Conservation (phyloP, 2,329 filamentous ascomycete genomes). For the Hymenoscyphus fraxineus region DNA sequence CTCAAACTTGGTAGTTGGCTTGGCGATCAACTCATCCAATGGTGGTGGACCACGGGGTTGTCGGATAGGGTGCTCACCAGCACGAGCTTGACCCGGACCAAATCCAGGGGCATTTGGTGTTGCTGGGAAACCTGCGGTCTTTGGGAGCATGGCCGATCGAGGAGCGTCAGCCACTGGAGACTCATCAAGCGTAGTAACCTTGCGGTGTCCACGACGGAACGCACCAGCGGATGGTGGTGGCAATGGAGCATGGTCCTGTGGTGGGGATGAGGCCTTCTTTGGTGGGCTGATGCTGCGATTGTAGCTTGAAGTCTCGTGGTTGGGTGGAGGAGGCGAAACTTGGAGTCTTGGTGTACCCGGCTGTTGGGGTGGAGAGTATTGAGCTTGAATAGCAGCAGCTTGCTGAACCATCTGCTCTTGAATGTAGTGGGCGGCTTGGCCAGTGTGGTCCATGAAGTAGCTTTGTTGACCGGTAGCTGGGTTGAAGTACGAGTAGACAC, state of each 20-base stretch:
- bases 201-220: conserved; percentile 92
- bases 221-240: conserved; percentile 86
- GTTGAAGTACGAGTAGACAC: conserved; percentile 80
- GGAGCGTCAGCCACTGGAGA: conserved; percentile 36
- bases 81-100: conserved; percentile 86
- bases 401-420: conserved; percentile 36
- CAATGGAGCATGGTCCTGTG: conserved; percentile 66
- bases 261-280: conserved; percentile 65
- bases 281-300: conserved; percentile 63
- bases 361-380: conserved; percentile 49
- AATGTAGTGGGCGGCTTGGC: conserved; percentile 41
- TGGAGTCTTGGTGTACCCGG: conserved; percentile 68
- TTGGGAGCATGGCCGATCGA: conserved; percentile 63
- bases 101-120: conserved; percentile 79
- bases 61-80: conserved; percentile 88
- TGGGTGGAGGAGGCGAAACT: conserved; percentile 76
- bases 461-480: conserved; percentile 79
- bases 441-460: conserved; percentile 56
- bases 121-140: conserved; percentile 73
- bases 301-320: conserved; percentile 49
- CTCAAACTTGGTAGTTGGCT: conserved; percentile 88
- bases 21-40: conserved; percentile 83
- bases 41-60: conserved; percentile 91
- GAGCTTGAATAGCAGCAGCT: conserved; percentile 30
- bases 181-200: conserved; percentile 60